Base-by-base conservation (phyloP, 2,329 filamentous ascomycete genomes). In the Bipolaris sorokiniana region DNA sequence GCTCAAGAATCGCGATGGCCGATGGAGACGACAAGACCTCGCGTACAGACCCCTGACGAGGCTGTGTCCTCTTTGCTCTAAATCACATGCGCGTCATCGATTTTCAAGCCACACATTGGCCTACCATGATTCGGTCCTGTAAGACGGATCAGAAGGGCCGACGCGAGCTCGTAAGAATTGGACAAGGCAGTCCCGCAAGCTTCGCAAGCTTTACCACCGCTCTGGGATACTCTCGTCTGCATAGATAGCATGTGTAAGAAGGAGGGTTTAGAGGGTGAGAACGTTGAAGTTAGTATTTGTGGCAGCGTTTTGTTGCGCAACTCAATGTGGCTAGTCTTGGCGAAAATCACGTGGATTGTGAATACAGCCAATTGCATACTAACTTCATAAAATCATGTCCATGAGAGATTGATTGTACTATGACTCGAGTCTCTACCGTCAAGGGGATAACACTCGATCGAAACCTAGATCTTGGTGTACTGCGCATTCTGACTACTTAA, bases 71-170 rank as follows among this genome's bases (percentile, higher is more conserved):
- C 33, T 7, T 28, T 26, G 16, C 16, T 31, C 34, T 37, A 22
- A 34, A 7, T 38, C n/a, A 41, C 37, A 46, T 46, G 52, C 54
- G 54, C 54, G 50, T 57, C 54, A 57, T 57, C 38, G 54, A 57
- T 57, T 34, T 45, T 53, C 15, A 37, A 42, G 22, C 33, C 44
- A 28, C 18, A 26, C 23, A 22, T 33, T 15, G 18, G 22, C 13
- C 46, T 40, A 16, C 26, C 46, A 4, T 15, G 6, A 15, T 11
- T 31, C 45, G 31, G 46, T 33, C 26, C 45, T 48, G 53, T 49
- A 33, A 34, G 50, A 36, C 20, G 38, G 33, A 26, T 11, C 16
- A 51, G 44, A 54, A 51, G 50, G 50, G 23, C 54, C 50, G 50
- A 57, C 38, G 37, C 42, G 45, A 36, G 26, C n/a, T 46, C 2